Evolutionary conservation across 108 stramenopile genomes (phyloP), one percentile per base, ranked within the genome.

Genomic region (Nitzschia sp.): DNA sequence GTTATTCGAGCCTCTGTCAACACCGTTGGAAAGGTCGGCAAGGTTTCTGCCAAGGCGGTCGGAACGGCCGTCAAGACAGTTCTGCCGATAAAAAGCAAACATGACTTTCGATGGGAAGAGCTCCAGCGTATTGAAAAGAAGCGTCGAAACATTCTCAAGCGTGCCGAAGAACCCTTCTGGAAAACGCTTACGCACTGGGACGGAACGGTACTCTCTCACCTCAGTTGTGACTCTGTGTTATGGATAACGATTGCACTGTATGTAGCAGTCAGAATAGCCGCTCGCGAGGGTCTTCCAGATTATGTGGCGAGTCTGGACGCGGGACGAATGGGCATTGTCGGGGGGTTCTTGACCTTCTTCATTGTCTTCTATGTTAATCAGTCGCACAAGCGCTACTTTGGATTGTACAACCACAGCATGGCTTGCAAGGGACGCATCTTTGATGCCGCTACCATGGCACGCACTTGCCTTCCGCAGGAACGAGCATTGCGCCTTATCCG

Each of bases 281-380:
- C 77, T 19, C 34, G 77, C 5, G 0, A 21, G 0, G 46, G 42
- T 21, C 15, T 72, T 24, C 75, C 73, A 24, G 76, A 77, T 0
- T 54, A 24, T 17, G 51, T 68, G 18, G 45, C 46, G 0, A 24
- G 66, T 18, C 28, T 72, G 8, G 31, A 58, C 45, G 46, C 61
- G 35, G 60, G 42, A 19, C 71, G 74, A 28, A 58, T 79, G 29
- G 51, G 32, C 3, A 54, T 75, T 34, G 38, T 84, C 23, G 80
- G 80, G 23, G 80, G 70, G 29, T 81, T 84, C 60, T 63, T 84
- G 25, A 65, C 75, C 24, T 84, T 85, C 51, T 85, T 85, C 54
- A 27, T 85, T n/a, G 81, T 82, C 17, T 68, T 85, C 55, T 82
- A 75, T 42, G 84, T 82, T 32, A 71, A 74, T 38, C 59, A 73